Percentiles rank a stretch among this genome's conserved stretches.
These are phyloP conservation scores for Sutorius australiensis DNA, from an alignment of 768 basidiomycete species.

Conservation along the genomic window DNA sequence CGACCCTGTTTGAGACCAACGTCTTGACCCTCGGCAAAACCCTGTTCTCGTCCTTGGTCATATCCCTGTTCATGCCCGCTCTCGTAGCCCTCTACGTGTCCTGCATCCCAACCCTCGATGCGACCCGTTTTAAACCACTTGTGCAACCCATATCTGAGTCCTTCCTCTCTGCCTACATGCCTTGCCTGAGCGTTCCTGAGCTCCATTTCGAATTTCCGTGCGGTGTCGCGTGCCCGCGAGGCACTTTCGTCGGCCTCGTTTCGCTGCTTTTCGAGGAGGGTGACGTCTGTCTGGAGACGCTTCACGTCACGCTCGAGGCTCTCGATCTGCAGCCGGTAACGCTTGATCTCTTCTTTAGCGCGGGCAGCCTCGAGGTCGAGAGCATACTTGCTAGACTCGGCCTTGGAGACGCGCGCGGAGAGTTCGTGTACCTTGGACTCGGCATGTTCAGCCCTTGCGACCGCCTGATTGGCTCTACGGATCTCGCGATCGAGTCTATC, in stretches of 20 bases:
- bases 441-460: constrained; percentile 47
- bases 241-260: constrained; percentile 43
- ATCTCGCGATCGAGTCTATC: constrained; percentile 57
- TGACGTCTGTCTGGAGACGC: constrained; percentile 29
- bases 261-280: constrained; percentile 34
- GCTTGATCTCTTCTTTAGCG: constrained; percentile 44
- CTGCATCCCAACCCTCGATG: constrained; percentile 43
- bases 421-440: constrained; percentile 47
- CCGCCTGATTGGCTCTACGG: constrained; percentile 49
- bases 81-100: constrained; percentile 44
- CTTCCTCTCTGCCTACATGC: constrained; percentile 43
- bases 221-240: constrained; percentile 41
- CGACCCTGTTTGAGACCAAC: constrained; percentile 34
- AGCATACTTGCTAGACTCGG: constrained; percentile 41
- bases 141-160: constrained; percentile 37
- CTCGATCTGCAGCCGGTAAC: constrained; percentile 46
- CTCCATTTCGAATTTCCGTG: constrained; percentile 41
- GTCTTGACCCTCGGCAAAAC: constrained; percentile 35
- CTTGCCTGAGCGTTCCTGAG: constrained; percentile 44
- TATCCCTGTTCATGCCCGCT: constrained; percentile 44
- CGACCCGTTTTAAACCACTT: constrained; percentile 44
- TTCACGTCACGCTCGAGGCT: constrained; percentile 42
- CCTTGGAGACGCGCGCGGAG: constrained; percentile 33
- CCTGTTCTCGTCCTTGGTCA: constrained; percentile 39
- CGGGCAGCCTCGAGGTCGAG: constrained; percentile 39